Percentiles rank a stretch among this genome's conserved stretches.
Evolutionary conservation across 2,329 filamentous ascomycete genomes (phyloP).

Genomic region (Dactylella cylindrospora): DNA sequence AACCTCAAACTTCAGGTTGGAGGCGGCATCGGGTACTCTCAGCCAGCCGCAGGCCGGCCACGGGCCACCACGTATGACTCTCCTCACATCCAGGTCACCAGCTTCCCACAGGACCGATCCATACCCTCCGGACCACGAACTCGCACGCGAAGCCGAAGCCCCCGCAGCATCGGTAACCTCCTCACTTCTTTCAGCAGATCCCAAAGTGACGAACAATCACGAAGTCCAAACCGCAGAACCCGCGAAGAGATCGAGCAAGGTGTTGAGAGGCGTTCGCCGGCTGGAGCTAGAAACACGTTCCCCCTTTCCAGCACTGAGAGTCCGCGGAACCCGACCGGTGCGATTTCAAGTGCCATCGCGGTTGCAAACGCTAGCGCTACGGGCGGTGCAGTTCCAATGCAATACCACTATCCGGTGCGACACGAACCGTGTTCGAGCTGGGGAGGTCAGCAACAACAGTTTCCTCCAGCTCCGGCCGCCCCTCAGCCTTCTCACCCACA

Average conservation of each 20-base stretch:
- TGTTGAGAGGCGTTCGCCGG: slow-evolving; percentile 25
- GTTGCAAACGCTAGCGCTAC: slow-evolving; percentile 27
- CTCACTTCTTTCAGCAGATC: slow-evolving; percentile 13
- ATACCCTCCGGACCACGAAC: background rate
- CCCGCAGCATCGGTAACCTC: slow-evolving; percentile 15
- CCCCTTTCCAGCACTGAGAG: slow-evolving; percentile 14
- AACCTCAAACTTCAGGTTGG: slow-evolving; percentile 17
- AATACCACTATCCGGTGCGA: slow-evolving; percentile 36
- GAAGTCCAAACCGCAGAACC: slow-evolving; percentile 28
- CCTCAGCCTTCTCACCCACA: slow-evolving; percentile 14
- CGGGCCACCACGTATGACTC: slow-evolving; percentile 27
- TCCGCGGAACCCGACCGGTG: slow-evolving; percentile 18
- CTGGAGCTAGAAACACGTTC: slow-evolving; percentile 23
- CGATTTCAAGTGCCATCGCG: slow-evolving; percentile 16
- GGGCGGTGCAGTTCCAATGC: slow-evolving; percentile 31
- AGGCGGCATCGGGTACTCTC: background rate
- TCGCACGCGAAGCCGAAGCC: slow-evolving; percentile 29
- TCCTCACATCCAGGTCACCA: slow-evolving; percentile 27
- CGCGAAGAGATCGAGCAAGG: slow-evolving; percentile 40
- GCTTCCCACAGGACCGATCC: slow-evolving; percentile 4
- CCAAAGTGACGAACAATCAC: slow-evolving; percentile 8
- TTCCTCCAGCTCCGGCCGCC: background rate
- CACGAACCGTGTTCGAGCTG: slow-evolving; percentile 21
- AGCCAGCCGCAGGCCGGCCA: slow-evolving; percentile 13
- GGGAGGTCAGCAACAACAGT: slow-evolving; percentile 15